phyloP scores from a whole-genome alignment of 1,284 basidiomycete species.

The Cutaneotrichosporon arboriforme region DNA sequence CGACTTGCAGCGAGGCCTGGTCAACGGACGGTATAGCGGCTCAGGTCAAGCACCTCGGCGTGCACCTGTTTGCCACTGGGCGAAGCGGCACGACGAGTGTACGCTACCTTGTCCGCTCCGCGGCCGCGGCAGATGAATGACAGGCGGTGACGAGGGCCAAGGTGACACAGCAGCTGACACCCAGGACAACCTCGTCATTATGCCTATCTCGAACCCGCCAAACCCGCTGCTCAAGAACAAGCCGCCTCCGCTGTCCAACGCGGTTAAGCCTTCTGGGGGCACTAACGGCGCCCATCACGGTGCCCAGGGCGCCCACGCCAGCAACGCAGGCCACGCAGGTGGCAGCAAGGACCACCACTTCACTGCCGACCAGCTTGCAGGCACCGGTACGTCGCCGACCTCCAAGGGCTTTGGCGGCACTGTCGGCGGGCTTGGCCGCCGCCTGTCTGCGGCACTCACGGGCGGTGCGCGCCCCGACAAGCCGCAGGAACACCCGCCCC shows the following conservation, averaged over 20 bases:
- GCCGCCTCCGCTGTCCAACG: neutral
- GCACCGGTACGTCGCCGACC: neutral
- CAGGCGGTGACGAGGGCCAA: neutral
- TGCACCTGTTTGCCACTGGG: too few species aligned
- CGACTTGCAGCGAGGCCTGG: too few species aligned
- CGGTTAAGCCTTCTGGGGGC: neutral
- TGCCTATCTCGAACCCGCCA: constrained; percentile 34
- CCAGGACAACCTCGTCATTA: constrained; percentile 37
- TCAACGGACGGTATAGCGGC: too few species aligned
- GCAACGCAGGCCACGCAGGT: neutral
- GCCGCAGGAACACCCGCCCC: neutral
- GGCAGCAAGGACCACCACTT: constrained; percentile 13
- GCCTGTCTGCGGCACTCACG: constrained; percentile 16
- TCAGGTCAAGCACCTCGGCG: too few species aligned
- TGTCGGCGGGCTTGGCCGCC: constrained; percentile 30
- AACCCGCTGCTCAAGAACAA: constrained; percentile 32
- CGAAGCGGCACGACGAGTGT: too few species aligned
- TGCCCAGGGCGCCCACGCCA: too few species aligned
- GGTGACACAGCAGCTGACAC: neutral
- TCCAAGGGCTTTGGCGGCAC: constrained; percentile 22
- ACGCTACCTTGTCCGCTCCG: too few species aligned
- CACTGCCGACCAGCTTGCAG: constrained; percentile 1
- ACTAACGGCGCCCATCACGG: neutral
- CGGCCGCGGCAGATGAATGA: neutral
- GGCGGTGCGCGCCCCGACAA: too few species aligned